A percentile compares a stretch with the other conserved stretches of the same genome.
These are phyloP conservation scores for Leccinum ochraceum DNA, from an alignment of 768 basidiomycete species.

Conservation along the genomic window DNA sequence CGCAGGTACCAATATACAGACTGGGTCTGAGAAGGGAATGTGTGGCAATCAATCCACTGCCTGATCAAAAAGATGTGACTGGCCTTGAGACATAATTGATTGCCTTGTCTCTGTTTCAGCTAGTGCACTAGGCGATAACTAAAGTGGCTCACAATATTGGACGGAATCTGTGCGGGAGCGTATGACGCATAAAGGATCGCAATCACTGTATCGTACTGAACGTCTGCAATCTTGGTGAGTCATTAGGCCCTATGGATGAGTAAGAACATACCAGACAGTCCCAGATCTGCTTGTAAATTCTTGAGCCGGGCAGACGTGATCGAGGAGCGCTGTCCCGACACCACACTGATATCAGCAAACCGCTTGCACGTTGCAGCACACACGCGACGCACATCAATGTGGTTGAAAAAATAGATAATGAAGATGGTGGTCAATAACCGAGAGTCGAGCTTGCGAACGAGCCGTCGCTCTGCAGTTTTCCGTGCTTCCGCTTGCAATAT, in stretches of 20 bases:
- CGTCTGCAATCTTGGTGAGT: slow-evolving; percentile 35
- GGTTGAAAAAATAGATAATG: slow-evolving; percentile 65
- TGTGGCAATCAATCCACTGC: background rate
- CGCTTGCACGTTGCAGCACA: background rate
- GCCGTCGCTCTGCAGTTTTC: slow-evolving; percentile 22
- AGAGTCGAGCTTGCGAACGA: slow-evolving; percentile 57
- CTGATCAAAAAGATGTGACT: background rate
- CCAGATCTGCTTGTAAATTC: background rate
- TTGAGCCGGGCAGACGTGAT: background rate
- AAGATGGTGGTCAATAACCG: slow-evolving; percentile 59
- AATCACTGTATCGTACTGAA: background rate
- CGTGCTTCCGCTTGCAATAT: slow-evolving; percentile 6
- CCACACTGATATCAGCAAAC: background rate
- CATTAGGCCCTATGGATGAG: background rate
- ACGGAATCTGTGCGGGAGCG: background rate
- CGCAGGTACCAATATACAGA: slow-evolving; percentile 50
- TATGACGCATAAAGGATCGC: background rate
- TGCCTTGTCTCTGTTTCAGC: slow-evolving; percentile 35
- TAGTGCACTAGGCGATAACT: background rate
- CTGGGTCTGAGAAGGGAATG: slow-evolving; percentile 48
- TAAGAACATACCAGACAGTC: background rate
- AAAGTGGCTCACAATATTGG: slow-evolving; percentile 21
- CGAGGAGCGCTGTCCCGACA: background rate
- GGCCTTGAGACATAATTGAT: slow-evolving; percentile 56
- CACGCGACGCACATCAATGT: slow-evolving; percentile 52